Evolutionary conservation across 1,284 basidiomycete species (phyloP).

Genomic region (Peniophora sp.): DNA sequence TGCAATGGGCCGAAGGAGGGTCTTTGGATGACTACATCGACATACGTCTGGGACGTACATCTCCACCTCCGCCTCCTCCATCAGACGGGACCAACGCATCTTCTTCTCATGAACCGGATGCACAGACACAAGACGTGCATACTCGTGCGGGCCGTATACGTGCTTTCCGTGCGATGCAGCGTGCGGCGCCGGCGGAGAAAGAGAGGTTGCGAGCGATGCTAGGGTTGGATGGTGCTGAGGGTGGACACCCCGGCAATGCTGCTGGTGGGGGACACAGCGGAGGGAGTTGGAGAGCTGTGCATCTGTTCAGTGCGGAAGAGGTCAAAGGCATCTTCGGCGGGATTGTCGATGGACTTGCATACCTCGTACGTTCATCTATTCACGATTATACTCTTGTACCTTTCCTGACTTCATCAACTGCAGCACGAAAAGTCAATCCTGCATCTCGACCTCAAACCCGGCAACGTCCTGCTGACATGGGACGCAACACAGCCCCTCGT

Average conservation of each 20-base stretch:
- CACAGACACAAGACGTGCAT: slow-evolving; percentile 24
- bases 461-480: slow-evolving; percentile 88
- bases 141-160: slow-evolving; percentile 66
- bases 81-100: slow-evolving; percentile 8
- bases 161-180: slow-evolving; percentile 64
- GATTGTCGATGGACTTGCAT: slow-evolving; percentile 71
- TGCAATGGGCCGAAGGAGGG: slow-evolving; percentile 92
- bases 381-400: background rate
- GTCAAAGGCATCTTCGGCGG: slow-evolving; percentile 71
- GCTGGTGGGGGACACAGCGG: too few species aligned
- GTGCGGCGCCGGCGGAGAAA: slow-evolving; percentile 53
- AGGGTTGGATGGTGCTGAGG: slow-evolving; percentile 21
- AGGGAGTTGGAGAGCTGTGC: slow-evolving; percentile 54
- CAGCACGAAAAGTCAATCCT: slow-evolving; percentile 82
- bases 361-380: slow-evolving; percentile 55
- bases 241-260: too few species aligned
- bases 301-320: slow-evolving; percentile 77
- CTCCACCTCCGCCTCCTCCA: slow-evolving; percentile 13
- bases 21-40: slow-evolving; percentile 79
- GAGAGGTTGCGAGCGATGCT: slow-evolving; percentile 48
- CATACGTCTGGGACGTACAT: slow-evolving; percentile 50
- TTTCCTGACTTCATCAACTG: background rate
- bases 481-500: slow-evolving; percentile 76
- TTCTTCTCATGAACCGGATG: slow-evolving; percentile 9
- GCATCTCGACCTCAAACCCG: slow-evolving; percentile 89